phyloP scores from a whole-genome alignment of 2,329 filamentous ascomycete species.

The Pestalotiopsis sp. region DNA sequence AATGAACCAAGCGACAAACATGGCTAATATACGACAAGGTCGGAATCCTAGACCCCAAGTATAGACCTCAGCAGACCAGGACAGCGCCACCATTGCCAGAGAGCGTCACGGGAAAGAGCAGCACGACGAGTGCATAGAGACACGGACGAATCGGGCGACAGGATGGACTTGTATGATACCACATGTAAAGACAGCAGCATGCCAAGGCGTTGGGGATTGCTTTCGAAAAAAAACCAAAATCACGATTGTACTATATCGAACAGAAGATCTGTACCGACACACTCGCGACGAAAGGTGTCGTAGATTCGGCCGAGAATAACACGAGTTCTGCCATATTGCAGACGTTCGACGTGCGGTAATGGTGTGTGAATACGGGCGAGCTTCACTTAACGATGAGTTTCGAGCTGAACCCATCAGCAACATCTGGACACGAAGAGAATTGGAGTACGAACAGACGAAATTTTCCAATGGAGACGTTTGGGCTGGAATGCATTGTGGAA shows the following conservation, averaged over 20 bases:
- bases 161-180: slow-evolving; percentile 8
- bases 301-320: not conserved
- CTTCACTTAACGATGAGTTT: not conserved
- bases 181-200: slow-evolving; percentile 10
- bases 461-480: not conserved
- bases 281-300: not conserved
- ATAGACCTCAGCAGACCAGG: slow-evolving; percentile 28
- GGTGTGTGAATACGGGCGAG: not conserved
- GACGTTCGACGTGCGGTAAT: not conserved
- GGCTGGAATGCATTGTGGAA: not conserved
- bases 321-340: not conserved
- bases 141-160: not conserved
- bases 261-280: not conserved
- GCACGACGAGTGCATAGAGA: not conserved
- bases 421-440: not conserved
- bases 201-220: slow-evolving; percentile 9
- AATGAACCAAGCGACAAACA: too few relatives aligned
- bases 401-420: too few relatives aligned
- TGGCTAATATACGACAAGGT: slow-evolving; percentile 17
- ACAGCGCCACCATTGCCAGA: slow-evolving; percentile 25
- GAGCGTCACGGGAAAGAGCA: slow-evolving; percentile 13
- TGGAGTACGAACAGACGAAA: not conserved
- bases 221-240: not conserved
- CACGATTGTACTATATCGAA: slow-evolving; percentile 4
- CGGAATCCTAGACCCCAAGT: slow-evolving; percentile 39